phyloP scores from a whole-genome alignment of 768 basidiomycete species.

The Amanita jacksonii region DNA sequence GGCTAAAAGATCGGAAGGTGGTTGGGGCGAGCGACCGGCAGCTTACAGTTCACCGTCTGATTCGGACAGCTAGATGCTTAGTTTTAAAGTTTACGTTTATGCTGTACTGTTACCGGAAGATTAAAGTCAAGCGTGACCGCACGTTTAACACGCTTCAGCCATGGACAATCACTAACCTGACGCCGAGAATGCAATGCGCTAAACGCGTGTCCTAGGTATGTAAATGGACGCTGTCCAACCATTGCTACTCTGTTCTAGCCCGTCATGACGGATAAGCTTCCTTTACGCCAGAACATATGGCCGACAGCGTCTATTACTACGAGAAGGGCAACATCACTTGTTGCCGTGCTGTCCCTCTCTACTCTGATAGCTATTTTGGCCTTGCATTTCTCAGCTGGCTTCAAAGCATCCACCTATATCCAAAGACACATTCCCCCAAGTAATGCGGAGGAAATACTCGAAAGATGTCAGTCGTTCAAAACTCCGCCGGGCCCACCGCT shows the following conservation, averaged over 20 bases:
- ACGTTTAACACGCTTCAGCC: background rate
- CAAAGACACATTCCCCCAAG: conserved; percentile 12
- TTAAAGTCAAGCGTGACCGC: background rate
- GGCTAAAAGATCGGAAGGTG: background rate
- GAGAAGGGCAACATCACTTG: conserved; percentile 6
- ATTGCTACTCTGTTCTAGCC: conserved; percentile 2
- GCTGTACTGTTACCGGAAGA: background rate
- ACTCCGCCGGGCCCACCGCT: conserved; percentile 32
- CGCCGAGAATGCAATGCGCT: conserved; percentile 3
- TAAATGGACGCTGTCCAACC: conserved; percentile 3
- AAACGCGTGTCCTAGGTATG: background rate
- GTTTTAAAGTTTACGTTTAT: background rate
- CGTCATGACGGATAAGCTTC: conserved; percentile 9
- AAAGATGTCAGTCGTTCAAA: conserved; percentile 44
- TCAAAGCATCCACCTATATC: conserved; percentile 3
- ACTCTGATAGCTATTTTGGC: conserved; percentile 6
- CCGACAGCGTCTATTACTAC: background rate
- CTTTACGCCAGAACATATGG: background rate
- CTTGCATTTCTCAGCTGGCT: conserved; percentile 6
- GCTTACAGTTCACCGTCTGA: background rate
- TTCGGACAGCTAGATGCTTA: background rate
- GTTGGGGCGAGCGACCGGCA: background rate
- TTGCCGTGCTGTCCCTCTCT: conserved; percentile 11
- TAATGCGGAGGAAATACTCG: conserved; percentile 25
- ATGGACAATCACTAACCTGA: background rate